Evolutionary conservation across 225 moss, liverwort and hornwort genomes (phyloP).

Genomic region (Neckera pumila): DNA sequence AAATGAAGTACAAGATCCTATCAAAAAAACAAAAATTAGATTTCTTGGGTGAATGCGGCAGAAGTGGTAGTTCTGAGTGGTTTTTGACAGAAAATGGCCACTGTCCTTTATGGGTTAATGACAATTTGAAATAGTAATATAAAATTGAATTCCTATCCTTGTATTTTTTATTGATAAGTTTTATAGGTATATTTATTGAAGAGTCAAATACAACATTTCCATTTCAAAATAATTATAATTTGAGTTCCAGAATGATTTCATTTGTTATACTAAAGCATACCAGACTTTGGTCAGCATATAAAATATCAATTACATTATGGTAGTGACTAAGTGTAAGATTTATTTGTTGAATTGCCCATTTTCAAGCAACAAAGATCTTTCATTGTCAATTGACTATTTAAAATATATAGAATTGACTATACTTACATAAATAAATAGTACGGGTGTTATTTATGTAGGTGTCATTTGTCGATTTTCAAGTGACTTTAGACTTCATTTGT

Average conservation of each 20-base stretch:
- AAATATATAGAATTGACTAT: background rate
- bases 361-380: background rate
- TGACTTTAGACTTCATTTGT: background rate
- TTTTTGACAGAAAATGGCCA: too few relatives aligned
- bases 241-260: background rate
- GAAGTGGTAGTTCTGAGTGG: too few relatives aligned
- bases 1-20: too few relatives aligned
- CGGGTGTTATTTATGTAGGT: background rate
- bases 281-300: background rate
- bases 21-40: too few relatives aligned
- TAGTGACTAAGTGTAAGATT: background rate
- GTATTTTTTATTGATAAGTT: too few relatives aligned
- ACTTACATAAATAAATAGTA: background rate
- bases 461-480: background rate
- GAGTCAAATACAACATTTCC: background rate
- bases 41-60: too few relatives aligned
- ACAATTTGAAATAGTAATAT: background rate
- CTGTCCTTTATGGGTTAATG: too few relatives aligned
- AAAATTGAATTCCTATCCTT: background rate
- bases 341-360: background rate
- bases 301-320: background rate
- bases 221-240: background rate
- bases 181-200: background rate
- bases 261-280: background rate
- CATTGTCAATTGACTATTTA: background rate